A percentile compares a stretch with the other conserved stretches of the same genome.
Conservation (phyloP, 805 yeast species). For the Nakazawaea molendinolei region DNA sequence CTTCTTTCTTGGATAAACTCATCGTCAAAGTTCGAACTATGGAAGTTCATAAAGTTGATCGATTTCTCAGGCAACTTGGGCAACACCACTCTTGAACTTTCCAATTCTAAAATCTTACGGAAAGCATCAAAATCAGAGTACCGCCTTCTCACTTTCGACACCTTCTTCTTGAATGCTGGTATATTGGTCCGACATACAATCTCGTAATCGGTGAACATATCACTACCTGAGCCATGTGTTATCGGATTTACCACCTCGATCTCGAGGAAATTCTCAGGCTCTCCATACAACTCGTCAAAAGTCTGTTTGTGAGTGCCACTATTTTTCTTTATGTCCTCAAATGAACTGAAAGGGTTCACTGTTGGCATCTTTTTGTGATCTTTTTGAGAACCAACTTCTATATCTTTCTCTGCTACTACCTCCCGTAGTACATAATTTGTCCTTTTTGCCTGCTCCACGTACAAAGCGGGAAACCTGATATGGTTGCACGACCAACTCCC, state of each 20-base stretch:
- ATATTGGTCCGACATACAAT: constrained; percentile 84
- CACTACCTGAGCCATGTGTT: constrained; percentile 60
- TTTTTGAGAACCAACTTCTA: too few relatives aligned
- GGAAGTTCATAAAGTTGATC: constrained; percentile 42
- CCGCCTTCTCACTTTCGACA: constrained; percentile 70
- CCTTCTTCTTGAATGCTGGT: constrained; percentile 69
- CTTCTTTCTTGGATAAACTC: constrained; percentile 79
- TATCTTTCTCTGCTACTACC: too few relatives aligned
- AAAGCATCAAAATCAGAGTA: constrained; percentile 87
- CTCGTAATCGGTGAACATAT: constrained; percentile 88
- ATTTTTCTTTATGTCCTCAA: constrained; percentile 18
- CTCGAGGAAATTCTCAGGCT: constrained; percentile 90
- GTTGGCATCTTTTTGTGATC: constrained; percentile 15
- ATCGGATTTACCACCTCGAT: constrained; percentile 80
- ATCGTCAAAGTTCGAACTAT: constrained; percentile 65
- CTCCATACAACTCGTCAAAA: constrained; percentile 81
- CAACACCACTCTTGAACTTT: constrained; percentile 70
- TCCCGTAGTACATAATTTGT: not conserved
- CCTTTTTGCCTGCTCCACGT: too few relatives aligned
- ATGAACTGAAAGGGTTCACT: constrained; percentile 12
- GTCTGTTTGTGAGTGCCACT: constrained; percentile 40
- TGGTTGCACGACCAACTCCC: too few relatives aligned
- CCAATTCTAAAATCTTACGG: constrained; percentile 65
- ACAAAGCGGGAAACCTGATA: too few relatives aligned
- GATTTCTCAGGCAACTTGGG: constrained; percentile 88